Evolutionary conservation across 2,329 filamentous ascomycete genomes (phyloP).

Genomic region (Trichoderma sp.): DNA sequence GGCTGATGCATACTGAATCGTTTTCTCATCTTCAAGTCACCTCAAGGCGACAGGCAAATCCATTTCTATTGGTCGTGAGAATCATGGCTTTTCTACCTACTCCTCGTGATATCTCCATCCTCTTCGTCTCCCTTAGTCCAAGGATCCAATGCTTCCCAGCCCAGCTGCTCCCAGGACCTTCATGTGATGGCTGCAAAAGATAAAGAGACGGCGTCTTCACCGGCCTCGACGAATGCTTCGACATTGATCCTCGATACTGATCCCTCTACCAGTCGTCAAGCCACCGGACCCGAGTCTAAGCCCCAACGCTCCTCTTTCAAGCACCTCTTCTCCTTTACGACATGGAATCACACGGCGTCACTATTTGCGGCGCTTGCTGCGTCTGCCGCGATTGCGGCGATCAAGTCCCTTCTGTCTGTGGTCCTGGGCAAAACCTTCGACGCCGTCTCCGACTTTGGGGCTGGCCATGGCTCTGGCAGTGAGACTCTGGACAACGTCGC

Average conservation of each 20-base stretch:
- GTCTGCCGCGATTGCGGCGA: constrained; percentile 61
- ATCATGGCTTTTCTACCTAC: constrained; percentile 3
- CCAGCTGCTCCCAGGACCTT: neutral
- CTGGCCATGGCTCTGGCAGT: constrained; percentile 51
- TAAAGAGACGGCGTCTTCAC: neutral
- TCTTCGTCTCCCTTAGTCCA: neutral
- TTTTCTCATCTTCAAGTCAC: neutral
- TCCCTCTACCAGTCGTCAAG: neutral
- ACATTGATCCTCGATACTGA: neutral
- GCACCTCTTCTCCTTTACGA: constrained; percentile 72
- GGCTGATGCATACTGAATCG: neutral
- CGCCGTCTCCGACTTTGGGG: constrained; percentile 66
- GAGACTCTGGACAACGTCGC: constrained; percentile 60
- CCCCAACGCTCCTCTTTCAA: constrained; percentile 38
- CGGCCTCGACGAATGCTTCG: neutral
- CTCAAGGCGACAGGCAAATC: neutral
- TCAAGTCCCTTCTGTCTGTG: constrained; percentile 67
- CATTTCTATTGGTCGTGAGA: neutral
- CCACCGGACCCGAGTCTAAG: neutral
- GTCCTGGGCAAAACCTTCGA: constrained; percentile 77
- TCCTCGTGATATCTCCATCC: neutral
- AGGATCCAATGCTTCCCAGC: neutral
- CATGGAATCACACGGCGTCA: constrained; percentile 57
- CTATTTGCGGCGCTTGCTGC: constrained; percentile 58
- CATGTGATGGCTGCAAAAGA: constrained; percentile 21